A percentile compares a stretch with the other conserved stretches of the same genome.
These are phyloP conservation scores for Haplosporangium sp. DNA, from an alignment of 371 early-diverging fungal genomes.

Conservation along the genomic window DNA sequence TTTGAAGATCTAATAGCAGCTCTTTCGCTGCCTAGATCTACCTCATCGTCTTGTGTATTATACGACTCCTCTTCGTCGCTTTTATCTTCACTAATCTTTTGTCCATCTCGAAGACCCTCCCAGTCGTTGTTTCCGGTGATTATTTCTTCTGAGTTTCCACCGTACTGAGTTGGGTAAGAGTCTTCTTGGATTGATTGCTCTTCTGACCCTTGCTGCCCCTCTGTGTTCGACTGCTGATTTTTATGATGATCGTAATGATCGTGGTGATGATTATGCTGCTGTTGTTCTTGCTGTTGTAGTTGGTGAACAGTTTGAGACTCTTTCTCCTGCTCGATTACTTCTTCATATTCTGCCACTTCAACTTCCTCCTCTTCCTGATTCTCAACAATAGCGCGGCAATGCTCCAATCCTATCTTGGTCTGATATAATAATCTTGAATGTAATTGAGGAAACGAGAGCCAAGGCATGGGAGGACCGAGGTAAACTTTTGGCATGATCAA, in stretches of 20 bases:
- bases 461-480: constrained; percentile 70
- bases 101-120: neutral
- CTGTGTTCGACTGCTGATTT: neutral
- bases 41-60: neutral
- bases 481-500: constrained; percentile 68
- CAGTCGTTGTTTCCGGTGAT: neutral
- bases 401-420: constrained; percentile 69
- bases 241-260: constrained; percentile 10
- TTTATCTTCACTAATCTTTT: neutral
- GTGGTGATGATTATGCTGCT: constrained; percentile 6
- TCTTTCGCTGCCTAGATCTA: neutral
- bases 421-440: constrained; percentile 66
- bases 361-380: constrained; percentile 14
- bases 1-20: neutral
- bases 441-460: constrained; percentile 52
- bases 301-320: neutral
- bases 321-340: neutral
- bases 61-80: neutral
- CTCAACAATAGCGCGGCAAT: constrained; percentile 59
- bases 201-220: neutral
- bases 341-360: neutral
- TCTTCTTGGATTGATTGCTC: neutral
- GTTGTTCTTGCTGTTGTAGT: neutral
- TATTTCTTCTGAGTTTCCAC: neutral
- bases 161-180: neutral